Conservation (phyloP, 768 basidiomycete species). For the Kwoniella mangroviensis region DNA sequence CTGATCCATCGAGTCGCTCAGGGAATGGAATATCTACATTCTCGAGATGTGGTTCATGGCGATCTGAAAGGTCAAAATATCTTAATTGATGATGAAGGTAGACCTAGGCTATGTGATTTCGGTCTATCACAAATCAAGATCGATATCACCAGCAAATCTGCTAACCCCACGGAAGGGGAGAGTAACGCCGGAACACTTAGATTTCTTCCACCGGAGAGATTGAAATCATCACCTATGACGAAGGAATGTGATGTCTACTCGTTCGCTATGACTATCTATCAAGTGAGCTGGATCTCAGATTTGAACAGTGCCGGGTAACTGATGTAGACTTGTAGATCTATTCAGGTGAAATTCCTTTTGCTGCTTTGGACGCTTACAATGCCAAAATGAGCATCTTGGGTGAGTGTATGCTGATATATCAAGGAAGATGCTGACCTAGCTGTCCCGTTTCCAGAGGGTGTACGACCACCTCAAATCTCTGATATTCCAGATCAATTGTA, state of each 20-base stretch:
- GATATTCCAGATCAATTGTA: conserved; percentile 27
- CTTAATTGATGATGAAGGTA: conserved; percentile 70
- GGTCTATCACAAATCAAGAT: conserved; percentile 79
- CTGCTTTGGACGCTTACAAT: conserved; percentile 48
- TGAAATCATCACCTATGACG: conserved; percentile 64
- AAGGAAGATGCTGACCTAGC: not conserved
- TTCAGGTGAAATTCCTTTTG: conserved; percentile 30
- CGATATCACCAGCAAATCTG: conserved; percentile 67
- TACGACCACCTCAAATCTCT: conserved; percentile 29
- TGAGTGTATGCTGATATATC: conserved; percentile 14
- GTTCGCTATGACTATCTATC: conserved; percentile 70
- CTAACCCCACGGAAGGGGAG: conserved; percentile 57
- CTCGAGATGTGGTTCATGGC: conserved; percentile 71
- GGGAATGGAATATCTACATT: conserved; percentile 82
- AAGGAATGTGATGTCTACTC: conserved; percentile 70
- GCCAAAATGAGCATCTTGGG: conserved; percentile 60
- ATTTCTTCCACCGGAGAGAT: conserved; percentile 74
- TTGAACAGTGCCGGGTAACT: conserved; percentile 58
- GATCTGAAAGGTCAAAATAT: conserved; percentile 82
- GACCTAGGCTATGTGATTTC: conserved; percentile 79
- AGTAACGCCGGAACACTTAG: conserved; percentile 66
- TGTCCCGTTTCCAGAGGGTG: conserved; percentile 10
- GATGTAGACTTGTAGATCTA: conserved; percentile 15
- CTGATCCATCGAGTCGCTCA: conserved; percentile 73
- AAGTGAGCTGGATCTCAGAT: conserved; percentile 61